These are phyloP conservation scores for Ceratocystis cubensis DNA, from an alignment of 2,329 filamentous ascomycete species.

Conservation along the genomic window DNA sequence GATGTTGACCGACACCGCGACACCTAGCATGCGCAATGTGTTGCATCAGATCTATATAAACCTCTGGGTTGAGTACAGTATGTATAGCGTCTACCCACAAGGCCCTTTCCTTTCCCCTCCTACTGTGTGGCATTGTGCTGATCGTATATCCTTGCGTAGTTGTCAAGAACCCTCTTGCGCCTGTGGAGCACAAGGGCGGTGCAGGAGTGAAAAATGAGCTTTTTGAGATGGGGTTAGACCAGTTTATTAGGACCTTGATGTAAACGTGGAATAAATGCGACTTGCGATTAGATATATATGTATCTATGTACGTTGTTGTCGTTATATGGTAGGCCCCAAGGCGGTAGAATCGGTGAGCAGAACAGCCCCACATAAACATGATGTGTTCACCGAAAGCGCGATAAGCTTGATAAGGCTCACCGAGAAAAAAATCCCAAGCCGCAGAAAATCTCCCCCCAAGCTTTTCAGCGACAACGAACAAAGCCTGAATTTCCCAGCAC, in stretches of 20 bases:
- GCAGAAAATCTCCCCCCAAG: slow-evolving; percentile 17
- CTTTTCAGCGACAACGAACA: slow-evolving; percentile 11
- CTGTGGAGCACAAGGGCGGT: slow-evolving; percentile 55
- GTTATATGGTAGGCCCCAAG: neutral
- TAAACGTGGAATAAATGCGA: slow-evolving; percentile 29
- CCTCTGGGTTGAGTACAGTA: slow-evolving; percentile 90
- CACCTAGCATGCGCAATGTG: slow-evolving; percentile 82
- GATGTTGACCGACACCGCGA: slow-evolving; percentile 83
- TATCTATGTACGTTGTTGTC: neutral
- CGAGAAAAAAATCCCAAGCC: slow-evolving; percentile 18
- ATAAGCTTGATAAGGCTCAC: slow-evolving; percentile 16
- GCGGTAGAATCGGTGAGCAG: slow-evolving; percentile 8
- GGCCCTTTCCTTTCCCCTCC: neutral
- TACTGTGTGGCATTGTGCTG: neutral
- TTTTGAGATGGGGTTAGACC: slow-evolving; percentile 60
- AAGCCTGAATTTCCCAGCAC: neutral
- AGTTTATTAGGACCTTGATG: slow-evolving; percentile 58
- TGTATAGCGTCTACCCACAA: slow-evolving; percentile 24
- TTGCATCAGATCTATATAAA: slow-evolving; percentile 98
- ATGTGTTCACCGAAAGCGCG: slow-evolving; percentile 12
- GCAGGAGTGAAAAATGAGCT: slow-evolving; percentile 59
- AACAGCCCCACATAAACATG: neutral
- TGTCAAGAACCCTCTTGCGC: slow-evolving; percentile 57
- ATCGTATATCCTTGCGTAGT: slow-evolving; percentile 32
- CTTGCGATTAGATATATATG: neutral